A percentile compares a stretch with the other conserved stretches of the same genome.
phyloP scores from a whole-genome alignment of 768 basidiomycete species.

The Boletus coccyginus region DNA sequence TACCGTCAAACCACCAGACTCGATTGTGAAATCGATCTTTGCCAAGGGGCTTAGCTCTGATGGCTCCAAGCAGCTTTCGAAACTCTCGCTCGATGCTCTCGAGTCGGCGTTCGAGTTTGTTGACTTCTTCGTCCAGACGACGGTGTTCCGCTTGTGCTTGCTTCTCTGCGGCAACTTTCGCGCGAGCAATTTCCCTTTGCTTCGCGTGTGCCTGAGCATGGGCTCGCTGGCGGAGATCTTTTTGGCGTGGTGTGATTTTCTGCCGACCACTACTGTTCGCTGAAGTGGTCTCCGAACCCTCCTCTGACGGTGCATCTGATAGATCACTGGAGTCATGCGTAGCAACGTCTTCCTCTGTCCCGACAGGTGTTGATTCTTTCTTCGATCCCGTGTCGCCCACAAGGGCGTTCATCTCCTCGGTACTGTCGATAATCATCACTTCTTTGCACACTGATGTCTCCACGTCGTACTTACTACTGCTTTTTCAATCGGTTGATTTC shows the following conservation, averaged over 20 bases:
- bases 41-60: conserved; percentile 86
- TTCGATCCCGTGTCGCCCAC: conserved; percentile 50
- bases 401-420: conserved; percentile 73
- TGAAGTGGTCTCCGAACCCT: conserved; percentile 58
- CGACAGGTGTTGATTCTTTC: conserved; percentile 41
- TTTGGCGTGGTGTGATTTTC: conserved; percentile 49
- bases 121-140: conserved; percentile 84
- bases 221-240: conserved; percentile 50
- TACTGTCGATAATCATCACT: conserved; percentile 37
- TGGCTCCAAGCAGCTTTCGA: conserved; percentile 78
- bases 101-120: conserved; percentile 74
- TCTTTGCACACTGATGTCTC: conserved; percentile 7
- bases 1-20: conserved; percentile 98
- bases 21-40: conserved; percentile 92
- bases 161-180: conserved; percentile 76
- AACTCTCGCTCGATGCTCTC: conserved; percentile 93
- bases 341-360: conserved; percentile 50
- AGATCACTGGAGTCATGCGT: conserved; percentile 71
- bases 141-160: conserved; percentile 82
- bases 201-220: conserved; percentile 63
- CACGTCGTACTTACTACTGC: conserved; percentile 62
- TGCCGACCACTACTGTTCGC: conserved; percentile 36
- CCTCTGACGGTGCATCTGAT: conserved; percentile 67
- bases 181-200: conserved; percentile 75
- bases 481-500: conserved; percentile 91